Evolutionary conservation across 306 rosid genomes (phyloP).

Genomic region (Trifolium repens): DNA sequence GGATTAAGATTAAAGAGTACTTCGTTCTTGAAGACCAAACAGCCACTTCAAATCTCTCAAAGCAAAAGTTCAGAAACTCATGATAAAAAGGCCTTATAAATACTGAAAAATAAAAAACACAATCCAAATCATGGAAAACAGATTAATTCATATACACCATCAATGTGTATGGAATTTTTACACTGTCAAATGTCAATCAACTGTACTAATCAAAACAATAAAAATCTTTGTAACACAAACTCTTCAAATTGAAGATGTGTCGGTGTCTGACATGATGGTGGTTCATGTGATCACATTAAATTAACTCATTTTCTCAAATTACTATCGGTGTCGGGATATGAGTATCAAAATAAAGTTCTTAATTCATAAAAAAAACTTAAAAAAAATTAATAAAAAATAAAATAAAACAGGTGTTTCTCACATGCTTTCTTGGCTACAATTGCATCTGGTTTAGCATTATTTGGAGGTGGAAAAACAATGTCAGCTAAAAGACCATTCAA

Average conservation of each 20-base stretch:
- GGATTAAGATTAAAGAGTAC: constrained; percentile 46
- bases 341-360: neutral
- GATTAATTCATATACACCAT: neutral
- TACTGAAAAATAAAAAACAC: constrained; percentile 55
- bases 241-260: neutral
- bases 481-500: constrained; percentile 82
- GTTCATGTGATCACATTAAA: neutral
- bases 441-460: constrained; percentile 56
- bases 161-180: neutral
- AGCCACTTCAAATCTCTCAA: constrained; percentile 88
- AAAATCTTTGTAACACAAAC: neutral
- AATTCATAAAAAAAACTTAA: neutral
- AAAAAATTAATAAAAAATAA: neutral
- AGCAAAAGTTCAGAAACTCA: constrained; percentile 87
- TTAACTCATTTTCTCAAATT: neutral
- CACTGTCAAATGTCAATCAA: neutral
- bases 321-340: neutral
- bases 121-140: constrained; percentile 41
- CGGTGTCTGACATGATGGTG: neutral
- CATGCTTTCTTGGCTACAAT: constrained; percentile 58
- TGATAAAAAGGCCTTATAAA: constrained; percentile 76
- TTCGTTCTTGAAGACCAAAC: constrained; percentile 85
- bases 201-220: neutral
- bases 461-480: constrained; percentile 69
- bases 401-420: constrained; percentile 39